A percentile compares a stretch with the other conserved stretches of the same genome.
Evolutionary conservation across 306 rosid genomes (phyloP).

Genomic region (Medicago arabica): DNA sequence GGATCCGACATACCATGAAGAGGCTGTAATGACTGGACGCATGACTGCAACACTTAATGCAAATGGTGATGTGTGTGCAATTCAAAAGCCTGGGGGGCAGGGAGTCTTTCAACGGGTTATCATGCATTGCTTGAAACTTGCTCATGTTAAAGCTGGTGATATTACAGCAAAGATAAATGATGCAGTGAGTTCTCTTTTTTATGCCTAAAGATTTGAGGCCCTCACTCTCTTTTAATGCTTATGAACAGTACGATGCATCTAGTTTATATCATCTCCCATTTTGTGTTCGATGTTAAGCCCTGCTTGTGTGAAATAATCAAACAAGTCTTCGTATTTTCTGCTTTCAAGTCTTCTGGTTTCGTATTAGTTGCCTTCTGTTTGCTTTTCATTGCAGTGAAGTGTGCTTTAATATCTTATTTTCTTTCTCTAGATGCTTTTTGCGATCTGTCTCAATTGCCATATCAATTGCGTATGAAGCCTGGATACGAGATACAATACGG

Average conservation of each 20-base stretch:
- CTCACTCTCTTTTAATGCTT: slow-evolving; percentile 15
- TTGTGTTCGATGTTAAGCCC: slow-evolving; percentile 28
- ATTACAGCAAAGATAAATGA: slow-evolving; percentile 75
- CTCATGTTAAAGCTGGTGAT: slow-evolving; percentile 82
- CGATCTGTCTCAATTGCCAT: not conserved
- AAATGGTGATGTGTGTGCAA: slow-evolving; percentile 85
- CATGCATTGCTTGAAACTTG: slow-evolving; percentile 85
- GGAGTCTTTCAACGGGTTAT: slow-evolving; percentile 67
- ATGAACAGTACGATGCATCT: not conserved
- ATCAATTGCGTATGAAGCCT: not conserved
- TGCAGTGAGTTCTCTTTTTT: slow-evolving; percentile 62
- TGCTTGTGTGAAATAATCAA: not conserved
- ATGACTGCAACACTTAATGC: slow-evolving; percentile 90
- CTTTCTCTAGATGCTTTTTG: not conserved
- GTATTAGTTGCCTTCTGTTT: not conserved
- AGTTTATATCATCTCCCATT: slow-evolving; percentile 20
- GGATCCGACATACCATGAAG: slow-evolving; percentile 90
- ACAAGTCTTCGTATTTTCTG: not conserved
- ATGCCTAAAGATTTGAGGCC: slow-evolving; percentile 7
- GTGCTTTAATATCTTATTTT: not conserved
- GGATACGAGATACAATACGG: too few species aligned
- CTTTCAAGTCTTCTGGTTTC: slow-evolving; percentile 4
- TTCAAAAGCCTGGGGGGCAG: slow-evolving; percentile 94
- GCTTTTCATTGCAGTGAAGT: not conserved
- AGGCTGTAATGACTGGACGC: slow-evolving; percentile 88